A percentile compares a stretch with the other conserved stretches of the same genome.
Conservation (phyloP, 495 filamentous ascomycete species). For the Diplogelasinospora grovesii region DNA sequence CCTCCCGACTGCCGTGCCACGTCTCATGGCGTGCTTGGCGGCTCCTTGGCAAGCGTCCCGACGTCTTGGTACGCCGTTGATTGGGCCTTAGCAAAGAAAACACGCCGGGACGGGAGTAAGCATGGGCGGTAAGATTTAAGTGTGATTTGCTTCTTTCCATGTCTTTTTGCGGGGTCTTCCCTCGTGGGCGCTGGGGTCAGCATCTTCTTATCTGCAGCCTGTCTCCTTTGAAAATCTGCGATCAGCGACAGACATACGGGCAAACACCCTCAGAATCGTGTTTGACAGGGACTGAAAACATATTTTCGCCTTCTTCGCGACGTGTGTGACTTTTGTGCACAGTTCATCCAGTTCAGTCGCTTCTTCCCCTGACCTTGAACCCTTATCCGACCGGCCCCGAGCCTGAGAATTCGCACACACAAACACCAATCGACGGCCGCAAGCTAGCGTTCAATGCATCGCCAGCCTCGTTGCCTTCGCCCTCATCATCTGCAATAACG, state of each 20-base stretch:
- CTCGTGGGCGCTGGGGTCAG: background rate
- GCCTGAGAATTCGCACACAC: background rate
- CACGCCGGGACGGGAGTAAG: slow-evolving; percentile 1
- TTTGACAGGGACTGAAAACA: no score
- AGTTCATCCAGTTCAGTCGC: background rate
- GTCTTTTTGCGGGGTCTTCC: background rate
- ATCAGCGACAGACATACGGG: background rate
- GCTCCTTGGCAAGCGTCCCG: slow-evolving; percentile 12
- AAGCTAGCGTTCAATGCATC: slow-evolving; percentile 12
- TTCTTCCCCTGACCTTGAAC: background rate
- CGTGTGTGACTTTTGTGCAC: no score
- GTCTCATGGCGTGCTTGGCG: slow-evolving; percentile 13
- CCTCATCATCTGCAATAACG: slow-evolving; percentile 15
- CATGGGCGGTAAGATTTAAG: background rate
- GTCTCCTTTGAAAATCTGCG: background rate
- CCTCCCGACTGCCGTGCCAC: slow-evolving; percentile 19
- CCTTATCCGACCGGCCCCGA: background rate
- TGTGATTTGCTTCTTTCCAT: slow-evolving; percentile 1
- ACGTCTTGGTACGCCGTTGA: slow-evolving; percentile 11
- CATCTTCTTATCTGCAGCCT: background rate
- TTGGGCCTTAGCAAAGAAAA: slow-evolving; percentile 6
- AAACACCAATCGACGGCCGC: background rate
- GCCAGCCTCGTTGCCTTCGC: slow-evolving; percentile 9
- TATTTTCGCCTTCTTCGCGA: no score
- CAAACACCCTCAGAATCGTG: no score